A percentile compares a stretch with the other conserved stretches of the same genome.
Conservation (phyloP, 1,284 basidiomycete species). For the Exobasidium cylindrosporum region DNA sequence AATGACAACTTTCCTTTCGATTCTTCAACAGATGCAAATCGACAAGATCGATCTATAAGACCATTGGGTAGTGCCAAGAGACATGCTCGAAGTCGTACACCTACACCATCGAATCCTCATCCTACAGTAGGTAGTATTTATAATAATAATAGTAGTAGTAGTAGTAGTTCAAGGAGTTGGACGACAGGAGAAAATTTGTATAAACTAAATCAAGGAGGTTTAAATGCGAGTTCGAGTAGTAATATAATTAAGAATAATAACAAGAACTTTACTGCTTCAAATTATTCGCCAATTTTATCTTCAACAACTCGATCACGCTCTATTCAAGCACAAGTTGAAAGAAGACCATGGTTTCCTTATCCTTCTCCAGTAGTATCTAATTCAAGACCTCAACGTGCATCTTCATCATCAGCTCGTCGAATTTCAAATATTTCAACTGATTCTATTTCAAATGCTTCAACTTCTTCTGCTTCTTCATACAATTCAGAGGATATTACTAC, state of each 20-base stretch:
- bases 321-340: neutral
- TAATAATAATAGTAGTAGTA: too few species aligned
- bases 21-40: neutral
- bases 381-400: neutral
- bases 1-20: too few species aligned
- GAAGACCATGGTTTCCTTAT: constrained; percentile 16
- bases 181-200: too few species aligned
- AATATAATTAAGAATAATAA: too few species aligned
- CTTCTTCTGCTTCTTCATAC: constrained; percentile 11
- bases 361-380: neutral
- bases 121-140: too few species aligned
- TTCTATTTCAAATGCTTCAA: constrained; percentile 12
- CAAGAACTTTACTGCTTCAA: too few species aligned
- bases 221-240: too few species aligned
- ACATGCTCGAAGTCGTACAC: constrained; percentile 10
- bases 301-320: neutral
- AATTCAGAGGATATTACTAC: constrained; percentile 3
- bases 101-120: constrained; percentile 13
- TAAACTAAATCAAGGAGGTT: too few species aligned
- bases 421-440: constrained; percentile 2
- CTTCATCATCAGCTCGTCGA: neutral
- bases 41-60: constrained; percentile 1
- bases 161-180: neutral
- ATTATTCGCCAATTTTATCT: constrained; percentile 1
- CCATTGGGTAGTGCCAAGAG: constrained; percentile 13